A percentile compares a stretch with the other conserved stretches of the same genome.
phyloP scores from a whole-genome alignment of 2,329 filamentous ascomycete genomes.

The Colletotrichum australisinense region DNA sequence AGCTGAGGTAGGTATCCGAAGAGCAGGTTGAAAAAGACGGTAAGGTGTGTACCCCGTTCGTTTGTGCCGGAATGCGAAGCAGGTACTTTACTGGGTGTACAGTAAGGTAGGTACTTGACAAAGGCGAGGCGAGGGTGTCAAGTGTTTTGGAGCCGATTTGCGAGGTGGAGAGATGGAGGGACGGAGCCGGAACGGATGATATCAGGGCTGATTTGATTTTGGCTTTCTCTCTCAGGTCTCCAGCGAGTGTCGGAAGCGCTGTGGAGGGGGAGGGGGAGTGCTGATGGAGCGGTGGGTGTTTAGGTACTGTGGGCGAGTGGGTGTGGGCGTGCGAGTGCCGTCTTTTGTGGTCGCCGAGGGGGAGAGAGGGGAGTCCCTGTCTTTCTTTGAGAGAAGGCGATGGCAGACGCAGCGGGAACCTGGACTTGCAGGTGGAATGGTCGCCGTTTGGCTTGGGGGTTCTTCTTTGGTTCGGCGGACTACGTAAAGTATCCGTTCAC shows the following conservation, averaged over 20 bases:
- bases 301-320: not conserved
- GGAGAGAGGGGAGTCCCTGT: not conserved
- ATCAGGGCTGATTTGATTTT: not conserved
- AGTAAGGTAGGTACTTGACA: not conserved
- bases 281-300: not conserved
- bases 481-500: not conserved
- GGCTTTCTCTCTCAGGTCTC: not conserved
- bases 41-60: not conserved
- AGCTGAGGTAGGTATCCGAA: not conserved
- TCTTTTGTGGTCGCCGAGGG: not conserved
- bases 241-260: not conserved
- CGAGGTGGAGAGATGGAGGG: conserved; percentile 21
- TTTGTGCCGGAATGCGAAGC: conserved; percentile 3
- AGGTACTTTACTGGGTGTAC: too few species aligned
- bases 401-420: not conserved
- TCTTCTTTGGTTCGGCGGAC: too few species aligned
- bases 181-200: conserved; percentile 30
- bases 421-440: not conserved
- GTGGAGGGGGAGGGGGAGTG: not conserved
- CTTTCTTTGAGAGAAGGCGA: not conserved
- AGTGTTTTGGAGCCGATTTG: not conserved
- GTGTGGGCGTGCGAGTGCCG: not conserved
- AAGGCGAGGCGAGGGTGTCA: not conserved
- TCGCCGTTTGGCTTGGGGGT: not conserved
- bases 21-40: not conserved